Percentiles rank a stretch among this genome's conserved stretches.
Evolutionary conservation across 768 basidiomycete species (phyloP).

Genomic region (Kwoniella sp.): DNA sequence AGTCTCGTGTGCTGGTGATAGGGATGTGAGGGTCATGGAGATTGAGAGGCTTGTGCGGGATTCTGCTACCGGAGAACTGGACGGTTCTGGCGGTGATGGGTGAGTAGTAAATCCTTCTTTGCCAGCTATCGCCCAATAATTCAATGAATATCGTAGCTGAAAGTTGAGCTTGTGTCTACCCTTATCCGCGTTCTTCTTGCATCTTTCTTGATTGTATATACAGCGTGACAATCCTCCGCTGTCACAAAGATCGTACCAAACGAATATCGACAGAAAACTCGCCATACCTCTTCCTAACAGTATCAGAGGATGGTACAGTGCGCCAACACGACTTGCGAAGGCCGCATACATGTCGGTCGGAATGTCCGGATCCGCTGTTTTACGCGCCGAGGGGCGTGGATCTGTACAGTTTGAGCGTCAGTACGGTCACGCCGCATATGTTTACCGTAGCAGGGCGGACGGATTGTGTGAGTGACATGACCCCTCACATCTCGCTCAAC

Average conservation of each 20-base stretch:
- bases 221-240: slow-evolving; percentile 61
- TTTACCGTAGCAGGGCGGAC: slow-evolving; percentile 83
- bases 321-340: slow-evolving; percentile 82
- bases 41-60: slow-evolving; percentile 59
- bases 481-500: background rate
- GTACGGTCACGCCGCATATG: slow-evolving; percentile 77
- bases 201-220: background rate
- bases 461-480: slow-evolving; percentile 65
- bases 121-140: too few relatives aligned
- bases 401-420: slow-evolving; percentile 73
- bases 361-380: slow-evolving; percentile 74
- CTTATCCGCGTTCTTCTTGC: too few relatives aligned
- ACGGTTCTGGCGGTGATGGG: slow-evolving; percentile 37
- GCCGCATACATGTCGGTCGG: slow-evolving; percentile 65
- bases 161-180: too few relatives aligned
- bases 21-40: slow-evolving; percentile 77
- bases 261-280: slow-evolving; percentile 65
- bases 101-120: slow-evolving; percentile 22
- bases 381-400: slow-evolving; percentile 63
- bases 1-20: slow-evolving; percentile 64
- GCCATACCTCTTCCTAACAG: slow-evolving; percentile 46
- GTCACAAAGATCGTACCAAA: slow-evolving; percentile 73
- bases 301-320: slow-evolving; percentile 75
- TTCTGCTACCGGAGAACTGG: slow-evolving; percentile 25
- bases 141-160: too few relatives aligned